Evolutionary conservation across 306 rosid species (phyloP).

Genomic region (Begonia loranthoides): DNA sequence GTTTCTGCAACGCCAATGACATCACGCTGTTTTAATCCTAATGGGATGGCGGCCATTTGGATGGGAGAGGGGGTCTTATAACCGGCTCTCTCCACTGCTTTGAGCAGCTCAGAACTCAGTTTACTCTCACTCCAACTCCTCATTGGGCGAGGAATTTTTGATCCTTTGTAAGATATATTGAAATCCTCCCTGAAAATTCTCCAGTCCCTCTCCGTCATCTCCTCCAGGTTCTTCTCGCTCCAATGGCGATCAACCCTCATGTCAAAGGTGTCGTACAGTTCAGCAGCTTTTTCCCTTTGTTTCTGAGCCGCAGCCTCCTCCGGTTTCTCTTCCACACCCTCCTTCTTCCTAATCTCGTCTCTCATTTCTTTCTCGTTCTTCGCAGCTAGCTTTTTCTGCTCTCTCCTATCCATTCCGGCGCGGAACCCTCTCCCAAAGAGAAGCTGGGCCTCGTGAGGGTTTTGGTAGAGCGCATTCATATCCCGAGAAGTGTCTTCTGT

Average conservation of each 20-base stretch:
- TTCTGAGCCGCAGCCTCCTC: constrained; percentile 78
- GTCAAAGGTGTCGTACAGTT: constrained; percentile 58
- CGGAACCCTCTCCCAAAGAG: constrained; percentile 76
- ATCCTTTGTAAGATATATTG: constrained; percentile 75
- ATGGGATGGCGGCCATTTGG: constrained; percentile 92
- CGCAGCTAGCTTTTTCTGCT: constrained; percentile 89
- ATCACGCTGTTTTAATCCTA: constrained; percentile 75
- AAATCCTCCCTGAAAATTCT: constrained; percentile 79
- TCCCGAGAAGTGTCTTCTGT: constrained; percentile 86
- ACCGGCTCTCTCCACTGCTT: constrained; percentile 77
- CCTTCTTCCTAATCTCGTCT: constrained; percentile 55
- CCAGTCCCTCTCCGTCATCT: constrained; percentile 87
- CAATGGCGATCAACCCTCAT: constrained; percentile 89
- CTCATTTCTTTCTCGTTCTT: constrained; percentile 82
- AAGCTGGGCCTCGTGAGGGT: constrained; percentile 89
- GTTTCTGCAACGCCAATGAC: constrained; percentile 87
- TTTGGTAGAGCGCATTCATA: constrained; percentile 65
- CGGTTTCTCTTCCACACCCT: constrained; percentile 68
- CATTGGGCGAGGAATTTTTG: constrained; percentile 79
- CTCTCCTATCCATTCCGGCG: constrained; percentile 82
- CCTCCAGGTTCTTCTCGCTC: constrained; percentile 85
- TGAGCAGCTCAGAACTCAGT: constrained; percentile 48
- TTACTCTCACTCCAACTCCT: constrained; percentile 67
- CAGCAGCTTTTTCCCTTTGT: constrained; percentile 80
- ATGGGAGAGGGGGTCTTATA: constrained; percentile 86